A percentile compares a stretch with the other conserved stretches of the same genome.
Conservation (phyloP, 2,329 filamentous ascomycete species). For the Fusarium transvaalense region DNA sequence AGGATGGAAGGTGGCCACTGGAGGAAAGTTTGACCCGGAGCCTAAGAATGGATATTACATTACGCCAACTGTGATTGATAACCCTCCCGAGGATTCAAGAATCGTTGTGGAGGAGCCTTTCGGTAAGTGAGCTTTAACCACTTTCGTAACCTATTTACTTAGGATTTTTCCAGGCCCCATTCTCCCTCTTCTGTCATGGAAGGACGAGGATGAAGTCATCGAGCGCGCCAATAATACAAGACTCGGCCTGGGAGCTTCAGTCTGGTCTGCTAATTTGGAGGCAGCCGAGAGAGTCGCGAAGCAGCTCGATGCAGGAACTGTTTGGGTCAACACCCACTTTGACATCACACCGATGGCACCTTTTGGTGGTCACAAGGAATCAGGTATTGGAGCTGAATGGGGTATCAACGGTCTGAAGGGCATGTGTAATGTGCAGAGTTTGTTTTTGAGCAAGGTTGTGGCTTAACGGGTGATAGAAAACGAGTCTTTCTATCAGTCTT, state of each 20-base stretch:
- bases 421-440: constrained; percentile 49
- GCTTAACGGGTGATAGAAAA: neutral
- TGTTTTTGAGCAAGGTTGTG: constrained; percentile 38
- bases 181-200: constrained; percentile 72
- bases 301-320: constrained; percentile 66
- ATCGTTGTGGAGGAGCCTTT: constrained; percentile 68
- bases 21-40: constrained; percentile 38
- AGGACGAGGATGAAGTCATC: constrained; percentile 71
- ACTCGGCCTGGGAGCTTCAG: constrained; percentile 66
- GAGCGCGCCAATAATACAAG: constrained; percentile 66
- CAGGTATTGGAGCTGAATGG: constrained; percentile 59
- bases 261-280: constrained; percentile 66
- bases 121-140: constrained; percentile 46
- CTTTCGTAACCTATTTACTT: neutral
- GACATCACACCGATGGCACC: constrained; percentile 56
- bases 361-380: constrained; percentile 61
- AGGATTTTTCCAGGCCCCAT: constrained; percentile 60
- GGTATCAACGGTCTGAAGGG: constrained; percentile 55
- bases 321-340: constrained; percentile 71
- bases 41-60: constrained; percentile 66
- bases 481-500: too few relatives aligned
- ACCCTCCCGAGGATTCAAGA: constrained; percentile 67
- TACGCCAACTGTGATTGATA: constrained; percentile 69
- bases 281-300: constrained; percentile 65
- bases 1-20: constrained; percentile 57